phyloP scores from a whole-genome alignment of 108 stramenopile species.

The Aurantiochytrium sp. region DNA sequence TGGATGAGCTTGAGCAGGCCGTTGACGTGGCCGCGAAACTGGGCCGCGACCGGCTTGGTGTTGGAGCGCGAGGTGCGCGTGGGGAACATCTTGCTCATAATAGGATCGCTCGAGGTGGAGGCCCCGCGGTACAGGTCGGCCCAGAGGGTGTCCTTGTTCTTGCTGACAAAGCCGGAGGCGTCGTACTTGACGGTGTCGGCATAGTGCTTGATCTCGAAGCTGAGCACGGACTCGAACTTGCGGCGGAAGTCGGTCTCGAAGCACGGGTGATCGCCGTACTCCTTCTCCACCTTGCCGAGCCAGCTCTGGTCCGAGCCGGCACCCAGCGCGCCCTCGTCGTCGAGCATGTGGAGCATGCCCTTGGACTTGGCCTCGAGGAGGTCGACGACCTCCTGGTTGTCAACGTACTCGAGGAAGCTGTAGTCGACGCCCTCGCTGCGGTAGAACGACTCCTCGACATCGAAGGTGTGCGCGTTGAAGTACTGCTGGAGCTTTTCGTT shows the following conservation, averaged over 20 bases:
- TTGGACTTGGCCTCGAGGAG: not conserved
- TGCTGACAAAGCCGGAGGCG: constrained; percentile 64
- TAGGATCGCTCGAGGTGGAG: not conserved
- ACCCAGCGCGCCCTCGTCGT: constrained; percentile 20
- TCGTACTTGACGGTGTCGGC: constrained; percentile 77
- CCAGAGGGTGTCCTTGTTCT: constrained; percentile 74
- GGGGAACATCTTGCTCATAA: constrained; percentile 14
- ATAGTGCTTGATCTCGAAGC: constrained; percentile 79
- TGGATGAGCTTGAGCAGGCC: constrained; percentile 66
- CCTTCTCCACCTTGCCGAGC: not conserved
- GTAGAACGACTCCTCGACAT: constrained; percentile 32
- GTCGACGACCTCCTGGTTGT: not conserved
- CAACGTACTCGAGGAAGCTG: not conserved
- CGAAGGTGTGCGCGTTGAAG: constrained; percentile 37
- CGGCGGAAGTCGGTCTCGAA: not conserved
- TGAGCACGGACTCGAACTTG: constrained; percentile 28
- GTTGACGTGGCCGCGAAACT: constrained; percentile 54
- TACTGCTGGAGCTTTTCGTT: constrained; percentile 78
- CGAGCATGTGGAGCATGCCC: not conserved
- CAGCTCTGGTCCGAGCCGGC: not conserved
- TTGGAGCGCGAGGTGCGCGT: not conserved
- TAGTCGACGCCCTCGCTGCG: constrained; percentile 26
- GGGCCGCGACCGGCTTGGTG: not conserved
- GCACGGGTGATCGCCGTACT: not conserved
- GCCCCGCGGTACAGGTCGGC: constrained; percentile 49